phyloP scores from a whole-genome alignment of 1,139 yeast genomes.

The Scheffersomyces segobiensis region DNA sequence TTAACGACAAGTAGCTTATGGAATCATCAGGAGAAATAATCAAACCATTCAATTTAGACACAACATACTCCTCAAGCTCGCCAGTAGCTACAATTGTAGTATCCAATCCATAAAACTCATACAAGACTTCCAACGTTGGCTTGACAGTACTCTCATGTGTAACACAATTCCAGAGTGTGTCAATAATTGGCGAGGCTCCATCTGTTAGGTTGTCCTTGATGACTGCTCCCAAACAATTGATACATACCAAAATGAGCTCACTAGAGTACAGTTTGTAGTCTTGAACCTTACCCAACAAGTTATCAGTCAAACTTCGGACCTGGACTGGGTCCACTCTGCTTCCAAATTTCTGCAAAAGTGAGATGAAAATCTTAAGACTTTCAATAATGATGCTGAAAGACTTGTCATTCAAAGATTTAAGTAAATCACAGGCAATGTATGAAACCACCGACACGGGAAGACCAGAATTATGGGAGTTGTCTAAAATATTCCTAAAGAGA shows the following conservation, averaged over 20 bases:
- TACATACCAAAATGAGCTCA: constrained; percentile 52
- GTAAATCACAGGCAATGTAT: constrained; percentile 45
- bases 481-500: constrained; percentile 27
- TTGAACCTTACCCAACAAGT: constrained; percentile 32
- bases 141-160: constrained; percentile 37
- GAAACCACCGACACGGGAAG: constrained; percentile 18
- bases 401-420: constrained; percentile 36
- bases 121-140: constrained; percentile 33
- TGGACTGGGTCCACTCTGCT: constrained; percentile 5
- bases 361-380: constrained; percentile 44
- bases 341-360: constrained; percentile 28
- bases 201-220: constrained; percentile 5
- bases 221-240: constrained; percentile 22
- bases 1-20: constrained; percentile 24
- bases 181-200: constrained; percentile 2
- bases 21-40: constrained; percentile 28
- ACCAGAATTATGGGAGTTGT: constrained; percentile 10
- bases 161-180: constrained; percentile 19
- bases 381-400: constrained; percentile 50
- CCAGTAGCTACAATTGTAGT: neutral
- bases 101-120: neutral
- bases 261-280: constrained; percentile 43
- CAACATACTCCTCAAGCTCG: constrained; percentile 1
- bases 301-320: constrained; percentile 16
- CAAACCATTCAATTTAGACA: constrained; percentile 18